Evolutionary conservation across 2,329 filamentous ascomycete genomes (phyloP), one percentile per base, ranked within the genome.

Genomic region (Zymoseptoria tritici): DNA sequence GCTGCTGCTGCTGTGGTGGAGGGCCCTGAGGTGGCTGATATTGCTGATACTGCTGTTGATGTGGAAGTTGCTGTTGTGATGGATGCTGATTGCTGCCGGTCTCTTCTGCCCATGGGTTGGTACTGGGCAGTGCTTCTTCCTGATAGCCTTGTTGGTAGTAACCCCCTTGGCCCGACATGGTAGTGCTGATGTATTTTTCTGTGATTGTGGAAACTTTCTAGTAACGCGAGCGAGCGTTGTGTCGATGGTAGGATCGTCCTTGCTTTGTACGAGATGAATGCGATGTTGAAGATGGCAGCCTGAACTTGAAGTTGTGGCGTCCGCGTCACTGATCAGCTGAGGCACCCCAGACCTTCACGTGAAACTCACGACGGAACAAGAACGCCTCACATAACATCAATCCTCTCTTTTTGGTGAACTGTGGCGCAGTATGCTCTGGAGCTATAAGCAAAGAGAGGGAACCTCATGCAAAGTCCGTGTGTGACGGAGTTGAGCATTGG

Each of bases 31-130:
- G 49, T 21, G 50, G 50, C 36, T 60, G 51, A 20, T 57, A 52
- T 54, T 58, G 50, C 24, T 58, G 60, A 19, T 53, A 54, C 24
- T 59, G 58, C 22, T 51, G 58, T 55, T 55, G 60, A 22, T 57
- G 56, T 49, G 54, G 58, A 36, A 58, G 56, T 42, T 62, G 56
- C 7, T 63, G 57, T 26, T 55, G 49, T 16, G 51, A 22, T 26
- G 52, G 57, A 46, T 46, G 36, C 42, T 59, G 57, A 55, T 53
- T 59, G 58, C 24, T 57, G 58, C 19, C 42, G 49, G 22, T 53
- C n/a, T 63, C 52, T 24, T 65, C 62, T 11, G 63, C 63, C 63
- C 63, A 65, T 4, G 63, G 63, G 50, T 65, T 65, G 9, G 54
- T 62, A 20, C 42, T 59, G 7, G 61, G 61, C 16, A 62, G 50